Evolutionary conservation across 148 eudicot genomes (phyloP).

Genomic region (Arbutus unedo): DNA sequence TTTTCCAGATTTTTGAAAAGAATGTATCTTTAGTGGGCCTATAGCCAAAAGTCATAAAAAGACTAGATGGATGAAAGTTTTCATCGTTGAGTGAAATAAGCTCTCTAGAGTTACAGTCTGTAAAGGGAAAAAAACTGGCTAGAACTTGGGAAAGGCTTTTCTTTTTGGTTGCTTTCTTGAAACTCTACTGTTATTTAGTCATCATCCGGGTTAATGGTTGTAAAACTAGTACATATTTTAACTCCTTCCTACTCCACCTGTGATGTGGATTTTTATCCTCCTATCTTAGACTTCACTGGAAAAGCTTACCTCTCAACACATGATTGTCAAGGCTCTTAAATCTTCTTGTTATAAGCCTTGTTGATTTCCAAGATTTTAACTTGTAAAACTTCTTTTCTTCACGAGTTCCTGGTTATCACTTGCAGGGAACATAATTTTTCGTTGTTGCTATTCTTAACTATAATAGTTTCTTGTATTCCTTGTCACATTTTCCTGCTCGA

Average conservation of each 20-base stretch:
- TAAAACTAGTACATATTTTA: neutral
- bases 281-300: neutral
- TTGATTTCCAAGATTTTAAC: slow-evolving; percentile 3
- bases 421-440: neutral
- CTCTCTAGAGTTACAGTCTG: no score
- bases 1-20: no score
- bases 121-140: no score
- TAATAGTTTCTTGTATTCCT: neutral
- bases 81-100: no score
- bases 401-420: neutral
- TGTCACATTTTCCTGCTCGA: neutral
- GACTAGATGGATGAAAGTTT: no score
- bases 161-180: no score
- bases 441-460: neutral
- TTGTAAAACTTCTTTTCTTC: neutral
- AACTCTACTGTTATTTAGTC: neutral
- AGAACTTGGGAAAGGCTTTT: no score
- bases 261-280: neutral
- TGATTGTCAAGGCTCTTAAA: neutral
- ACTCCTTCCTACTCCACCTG: neutral
- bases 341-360: neutral
- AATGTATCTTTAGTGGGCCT: no score
- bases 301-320: neutral
- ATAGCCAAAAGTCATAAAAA: no score
- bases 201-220: neutral